These are phyloP conservation scores for Malassezia equina DNA, from an alignment of 1,284 basidiomycete genomes.

Conservation along the genomic window DNA sequence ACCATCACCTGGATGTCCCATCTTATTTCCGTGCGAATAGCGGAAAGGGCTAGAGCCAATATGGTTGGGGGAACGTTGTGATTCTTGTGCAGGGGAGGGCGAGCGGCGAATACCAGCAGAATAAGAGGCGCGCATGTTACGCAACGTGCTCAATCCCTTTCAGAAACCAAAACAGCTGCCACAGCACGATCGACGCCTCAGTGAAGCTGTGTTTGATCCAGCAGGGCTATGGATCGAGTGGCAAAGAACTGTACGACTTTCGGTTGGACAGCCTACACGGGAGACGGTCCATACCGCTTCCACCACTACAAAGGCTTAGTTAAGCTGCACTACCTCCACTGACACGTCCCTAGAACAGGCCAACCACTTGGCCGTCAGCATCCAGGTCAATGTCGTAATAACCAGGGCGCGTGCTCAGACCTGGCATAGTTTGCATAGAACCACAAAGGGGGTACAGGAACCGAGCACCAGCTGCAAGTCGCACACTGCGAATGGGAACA, in stretches of 20 bases:
- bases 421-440: slow-evolving; percentile 81
- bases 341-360: slow-evolving; percentile 37
- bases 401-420: slow-evolving; percentile 82
- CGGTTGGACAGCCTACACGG: neutral
- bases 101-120: slow-evolving; percentile 5
- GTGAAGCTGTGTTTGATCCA: neutral
- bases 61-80: slow-evolving; percentile 6
- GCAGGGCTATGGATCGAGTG: neutral
- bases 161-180: neutral
- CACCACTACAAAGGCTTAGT: slow-evolving; percentile 3
- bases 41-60: slow-evolving; percentile 14
- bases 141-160: neutral
- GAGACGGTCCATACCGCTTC: neutral
- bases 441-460: slow-evolving; percentile 77
- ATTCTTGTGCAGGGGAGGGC: slow-evolving; percentile 9
- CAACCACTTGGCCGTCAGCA: slow-evolving; percentile 48
- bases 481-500: slow-evolving; percentile 78
- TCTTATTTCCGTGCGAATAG: slow-evolving; percentile 35
- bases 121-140: slow-evolving; percentile 10
- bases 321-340: neutral
- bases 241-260: neutral
- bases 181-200: neutral
- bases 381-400: slow-evolving; percentile 44
- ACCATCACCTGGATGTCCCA: slow-evolving; percentile 29
- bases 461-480: slow-evolving; percentile 81